Evolutionary conservation across 2,329 filamentous ascomycete species (phyloP), one percentile per base, ranked within the genome.

Genomic region (Cladorrhinum sp.): DNA sequence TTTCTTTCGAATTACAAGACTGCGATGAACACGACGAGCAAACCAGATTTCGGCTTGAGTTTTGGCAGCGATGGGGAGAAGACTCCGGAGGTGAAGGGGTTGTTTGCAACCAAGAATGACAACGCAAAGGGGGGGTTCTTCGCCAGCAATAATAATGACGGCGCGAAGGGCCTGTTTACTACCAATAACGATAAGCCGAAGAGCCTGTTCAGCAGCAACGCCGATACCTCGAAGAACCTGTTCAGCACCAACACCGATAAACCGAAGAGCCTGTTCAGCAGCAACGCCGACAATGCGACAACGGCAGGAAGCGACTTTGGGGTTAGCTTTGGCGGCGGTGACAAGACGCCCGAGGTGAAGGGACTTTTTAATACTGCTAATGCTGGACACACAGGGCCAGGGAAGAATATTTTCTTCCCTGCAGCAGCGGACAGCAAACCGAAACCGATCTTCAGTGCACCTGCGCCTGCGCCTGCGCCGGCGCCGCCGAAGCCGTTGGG

Each of bases 401-500:
- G 1, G 16, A 39, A 39, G 33, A 55, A 23, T 3, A 36, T 39
- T 14, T 46, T 55, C 30, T 55, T 54, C 30, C 2, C 36, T 20
- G 20, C 21, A 28, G 46, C 61, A 24, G 49, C 49, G 42, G 55
- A 58, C 24, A n/a, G 49, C 54, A 57, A 57, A n/a, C 39, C 54
- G 7, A 57, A 57, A 23, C 39, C 54, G 6, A 20, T 46, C 5
- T 26, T 55, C 2, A 39, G 53, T 24, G 21, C 55, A 52, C 50
- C 30, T 53, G 14, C 50, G 26, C 33, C 33, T 3, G 33, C 33
- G 33, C 33, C 33, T 10, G 33, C 33, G 3, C 33, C 33, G 12
- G 33, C 33, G 9, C 12, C 12, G 3, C 42, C 16, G n/a, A 46
- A 46, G 55, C 77, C 80, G 63, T 81, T 1, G 74, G 65, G 65